phyloP scores from a whole-genome alignment of 2,329 filamentous ascomycete genomes.

The Colletotrichum lini region DNA sequence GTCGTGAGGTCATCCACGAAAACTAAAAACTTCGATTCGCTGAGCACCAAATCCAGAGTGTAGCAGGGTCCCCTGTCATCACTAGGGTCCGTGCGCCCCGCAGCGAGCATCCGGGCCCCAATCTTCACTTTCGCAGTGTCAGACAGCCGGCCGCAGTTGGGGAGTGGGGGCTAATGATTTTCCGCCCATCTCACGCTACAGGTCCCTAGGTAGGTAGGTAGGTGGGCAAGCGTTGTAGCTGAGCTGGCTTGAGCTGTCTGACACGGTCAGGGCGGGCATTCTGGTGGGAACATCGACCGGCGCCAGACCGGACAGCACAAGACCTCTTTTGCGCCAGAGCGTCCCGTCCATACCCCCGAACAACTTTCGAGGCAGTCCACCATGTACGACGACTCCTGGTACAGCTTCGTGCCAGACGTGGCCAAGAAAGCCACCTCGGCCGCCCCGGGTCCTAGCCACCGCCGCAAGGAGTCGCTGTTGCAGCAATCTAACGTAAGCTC shows the following conservation, averaged over 20 bases:
- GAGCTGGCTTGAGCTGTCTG: constrained; percentile 34
- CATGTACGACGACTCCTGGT: constrained; percentile 91
- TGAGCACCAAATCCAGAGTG: constrained; percentile 36
- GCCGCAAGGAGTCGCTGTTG: constrained; percentile 78
- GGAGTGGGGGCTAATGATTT: constrained; percentile 41
- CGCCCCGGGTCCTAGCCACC: constrained; percentile 66
- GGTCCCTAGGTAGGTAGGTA: too few relatives aligned
- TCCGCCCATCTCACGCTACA: constrained; percentile 29
- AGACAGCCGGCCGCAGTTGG: constrained; percentile 3
- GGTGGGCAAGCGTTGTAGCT: not conserved
- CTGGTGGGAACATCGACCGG: constrained; percentile 24
- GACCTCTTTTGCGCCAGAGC: constrained; percentile 15
- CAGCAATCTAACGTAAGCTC: constrained; percentile 73
- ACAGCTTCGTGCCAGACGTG: constrained; percentile 79
- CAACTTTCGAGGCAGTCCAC: constrained; percentile 40
- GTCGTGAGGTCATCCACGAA: constrained; percentile 44
- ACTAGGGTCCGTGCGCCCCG: constrained; percentile 37
- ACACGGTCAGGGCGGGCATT: not conserved
- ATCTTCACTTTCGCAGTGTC: constrained; percentile 19
- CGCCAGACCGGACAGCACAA: constrained; percentile 21
- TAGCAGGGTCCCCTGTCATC: constrained; percentile 32
- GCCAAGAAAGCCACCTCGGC: constrained; percentile 64
- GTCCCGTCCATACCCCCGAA: constrained; percentile 5
- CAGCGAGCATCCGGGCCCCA: constrained; percentile 27
- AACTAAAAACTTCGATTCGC: constrained; percentile 41